Percentiles rank a stretch among this genome's conserved stretches.
Conservation (phyloP, 2,329 filamentous ascomycete genomes). For the Calonectria pseudoreteaudii region DNA sequence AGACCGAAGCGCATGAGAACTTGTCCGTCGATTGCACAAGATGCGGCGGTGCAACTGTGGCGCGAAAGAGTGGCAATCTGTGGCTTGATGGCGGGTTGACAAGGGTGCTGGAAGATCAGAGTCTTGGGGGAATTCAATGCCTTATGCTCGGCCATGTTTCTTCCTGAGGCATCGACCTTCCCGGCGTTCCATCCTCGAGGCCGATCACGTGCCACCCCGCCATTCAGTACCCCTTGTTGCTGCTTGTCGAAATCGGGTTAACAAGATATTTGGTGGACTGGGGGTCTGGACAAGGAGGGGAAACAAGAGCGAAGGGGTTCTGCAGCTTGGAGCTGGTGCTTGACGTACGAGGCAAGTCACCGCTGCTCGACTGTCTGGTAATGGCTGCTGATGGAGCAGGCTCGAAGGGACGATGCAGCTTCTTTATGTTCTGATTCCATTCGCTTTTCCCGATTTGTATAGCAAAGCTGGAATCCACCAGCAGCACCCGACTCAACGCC, state of each 20-base stretch:
- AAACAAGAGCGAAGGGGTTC: not conserved
- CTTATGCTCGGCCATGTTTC: not conserved
- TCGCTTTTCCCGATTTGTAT: not conserved
- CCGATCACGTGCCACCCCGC: conserved; percentile 13
- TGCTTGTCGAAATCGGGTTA: conserved; percentile 11
- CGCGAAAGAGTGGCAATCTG: not conserved
- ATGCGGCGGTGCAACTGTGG: not conserved
- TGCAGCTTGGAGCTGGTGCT: conserved; percentile 2
- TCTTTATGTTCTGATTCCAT: not conserved
- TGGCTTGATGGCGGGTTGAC: not conserved
- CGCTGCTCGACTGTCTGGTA: conserved; percentile 1
- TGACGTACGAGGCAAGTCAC: conserved; percentile 19
- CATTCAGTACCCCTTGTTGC: not conserved
- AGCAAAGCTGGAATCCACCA: not conserved
- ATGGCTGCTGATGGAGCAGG: not conserved
- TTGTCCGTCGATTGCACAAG: not conserved
- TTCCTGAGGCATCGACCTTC: not conserved
- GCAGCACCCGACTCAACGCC: not conserved
- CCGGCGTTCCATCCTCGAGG: not conserved
- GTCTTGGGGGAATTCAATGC: not conserved
- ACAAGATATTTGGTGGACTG: conserved; percentile 14
- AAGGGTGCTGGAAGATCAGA: conserved; percentile 3
- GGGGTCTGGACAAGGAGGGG: not conserved
- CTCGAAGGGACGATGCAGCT: not conserved
- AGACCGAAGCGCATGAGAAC: conserved; percentile 15